Base-by-base conservation (phyloP, 441 rosid genomes). In the Jatropha multifida region DNA sequence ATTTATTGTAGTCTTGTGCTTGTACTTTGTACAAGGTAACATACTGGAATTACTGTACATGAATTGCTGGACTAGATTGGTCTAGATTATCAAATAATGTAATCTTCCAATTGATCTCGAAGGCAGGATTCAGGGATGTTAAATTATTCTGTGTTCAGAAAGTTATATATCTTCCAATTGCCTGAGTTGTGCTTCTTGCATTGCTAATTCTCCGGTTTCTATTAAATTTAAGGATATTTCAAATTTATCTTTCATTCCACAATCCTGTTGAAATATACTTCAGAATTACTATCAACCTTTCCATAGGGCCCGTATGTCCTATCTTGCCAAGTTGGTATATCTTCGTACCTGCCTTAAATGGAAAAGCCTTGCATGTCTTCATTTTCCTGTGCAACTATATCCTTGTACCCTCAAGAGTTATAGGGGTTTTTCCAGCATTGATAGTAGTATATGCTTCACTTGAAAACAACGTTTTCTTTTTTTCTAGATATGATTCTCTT, bases 161-260 rank as follows among this genome's bases (percentile, higher is more conserved):
- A 69, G 18, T 52, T 27, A 1, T 14, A 4, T 52, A 27, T 23
- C 56, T 68, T 51, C 59, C 59, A 48, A 7, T 44, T 27, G 14
- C 20, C 59, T 68, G 17, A 27, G 14, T 26, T 23, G 20, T 18
- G 7, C 38, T 20, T n/a, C 55, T 44, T n/a, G 52, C 54, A n/a
- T n/a, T 66, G 56, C 70, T 46, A 18, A 48, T 66, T 66, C 37
- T 66, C 54, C 20, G 40, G 48, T 5, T 68, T 68, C n/a, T 20
- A 14, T 58, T 12, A 27, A 42, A 71, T 4, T 26, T 11, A n/a
- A 55, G 15, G 38, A 12, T 37, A 26, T 7, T 23, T 68, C 37
- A 68, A 67, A 11, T 66, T 41, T 66, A 46, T 37, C 69, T 66
- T 66, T 49, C 20, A 10, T 66, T 66, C 18, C 38, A 23, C 20